These are phyloP conservation scores for Wickerhamomyces xylosicus DNA, from an alignment of 805 yeast genomes.

Conservation along the genomic window DNA sequence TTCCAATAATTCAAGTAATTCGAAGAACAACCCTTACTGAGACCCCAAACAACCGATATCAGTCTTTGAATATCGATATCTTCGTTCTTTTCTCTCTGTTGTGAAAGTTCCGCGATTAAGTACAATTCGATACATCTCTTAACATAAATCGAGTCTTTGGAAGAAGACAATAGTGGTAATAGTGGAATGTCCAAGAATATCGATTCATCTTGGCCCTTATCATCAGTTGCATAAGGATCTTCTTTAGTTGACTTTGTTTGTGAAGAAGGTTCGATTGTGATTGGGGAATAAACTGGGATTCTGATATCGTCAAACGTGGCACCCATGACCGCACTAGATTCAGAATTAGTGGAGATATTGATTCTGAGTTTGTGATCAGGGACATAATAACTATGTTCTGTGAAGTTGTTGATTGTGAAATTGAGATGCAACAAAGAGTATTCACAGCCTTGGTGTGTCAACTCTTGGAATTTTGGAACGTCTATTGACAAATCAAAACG, in stretches of 20 bases:
- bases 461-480: neutral
- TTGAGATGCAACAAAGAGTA: neutral
- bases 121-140: conserved; percentile 26
- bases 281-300: neutral
- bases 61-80: neutral
- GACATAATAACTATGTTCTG: neutral
- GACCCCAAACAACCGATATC: conserved; percentile 12
- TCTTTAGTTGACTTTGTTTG: neutral
- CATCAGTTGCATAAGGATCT: neutral
- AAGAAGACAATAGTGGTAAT: conserved; percentile 24
- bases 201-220: neutral
- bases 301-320: neutral
- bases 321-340: neutral
- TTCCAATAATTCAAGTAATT: conserved; percentile 7
- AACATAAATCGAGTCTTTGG: conserved; percentile 24
- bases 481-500: neutral
- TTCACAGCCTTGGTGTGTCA: neutral
- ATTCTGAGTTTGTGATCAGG: neutral
- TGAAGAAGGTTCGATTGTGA: neutral
- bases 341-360: neutral
- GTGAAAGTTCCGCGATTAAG: conserved; percentile 11
- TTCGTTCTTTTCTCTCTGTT: neutral
- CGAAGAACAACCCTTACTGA: conserved; percentile 17
- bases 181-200: conserved; percentile 18
- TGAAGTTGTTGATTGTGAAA: neutral